Percentiles rank a stretch among this genome's conserved stretches.
Evolutionary conservation across 768 basidiomycete genomes (phyloP).

Genomic region (Mycena kentingensis): DNA sequence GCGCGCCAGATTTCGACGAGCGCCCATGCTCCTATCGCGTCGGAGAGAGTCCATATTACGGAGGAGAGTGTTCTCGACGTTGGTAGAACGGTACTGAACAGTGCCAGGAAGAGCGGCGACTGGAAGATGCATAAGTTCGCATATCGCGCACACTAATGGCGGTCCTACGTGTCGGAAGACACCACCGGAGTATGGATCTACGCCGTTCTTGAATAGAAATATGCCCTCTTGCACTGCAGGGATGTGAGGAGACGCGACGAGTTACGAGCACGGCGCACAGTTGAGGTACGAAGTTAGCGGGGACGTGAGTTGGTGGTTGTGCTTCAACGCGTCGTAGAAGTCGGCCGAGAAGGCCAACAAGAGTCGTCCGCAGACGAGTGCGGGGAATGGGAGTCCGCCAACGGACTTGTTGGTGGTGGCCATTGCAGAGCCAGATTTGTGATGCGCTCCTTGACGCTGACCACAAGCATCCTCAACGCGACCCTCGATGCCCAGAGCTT

Average conservation of each 20-base stretch:
- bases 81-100: conserved; percentile 75
- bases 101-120: conserved; percentile 79
- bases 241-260: conserved; percentile 7
- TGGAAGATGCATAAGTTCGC: conserved; percentile 31
- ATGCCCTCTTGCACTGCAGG: conserved; percentile 84
- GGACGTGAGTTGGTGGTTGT: conserved; percentile 78
- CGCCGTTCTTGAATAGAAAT: conserved; percentile 72
- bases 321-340: conserved; percentile 52
- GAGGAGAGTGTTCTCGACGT: conserved; percentile 48
- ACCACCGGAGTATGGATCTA: conserved; percentile 88
- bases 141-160: neutral
- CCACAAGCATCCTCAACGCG: too few species aligned
- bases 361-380: conserved; percentile 51
- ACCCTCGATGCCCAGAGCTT: too few species aligned
- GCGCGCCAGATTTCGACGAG: conserved; percentile 69
- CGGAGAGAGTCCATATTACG: conserved; percentile 69
- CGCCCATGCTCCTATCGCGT: conserved; percentile 68
- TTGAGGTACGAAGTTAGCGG: conserved; percentile 79
- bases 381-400: conserved; percentile 36
- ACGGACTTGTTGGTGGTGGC: too few species aligned
- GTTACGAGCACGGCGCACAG: conserved; percentile 50
- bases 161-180: conserved; percentile 78
- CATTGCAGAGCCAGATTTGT: too few species aligned
- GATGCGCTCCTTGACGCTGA: too few species aligned
- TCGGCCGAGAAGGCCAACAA: conserved; percentile 50